phyloP scores from a whole-genome alignment of 257 asterid species.

The Cinchona pubescens region DNA sequence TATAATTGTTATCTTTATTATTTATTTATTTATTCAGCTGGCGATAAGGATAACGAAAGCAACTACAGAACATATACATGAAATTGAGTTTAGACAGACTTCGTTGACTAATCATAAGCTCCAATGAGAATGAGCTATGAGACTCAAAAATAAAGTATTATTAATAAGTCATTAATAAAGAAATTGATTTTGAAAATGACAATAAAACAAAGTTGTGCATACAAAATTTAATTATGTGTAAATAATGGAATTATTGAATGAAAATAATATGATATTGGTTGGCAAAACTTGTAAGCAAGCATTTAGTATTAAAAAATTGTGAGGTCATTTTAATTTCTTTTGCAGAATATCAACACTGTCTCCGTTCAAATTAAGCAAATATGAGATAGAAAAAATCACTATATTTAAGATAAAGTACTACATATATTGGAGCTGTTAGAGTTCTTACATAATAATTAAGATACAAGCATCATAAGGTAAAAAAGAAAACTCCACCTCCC shows the following conservation, averaged over 20 bases:
- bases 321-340: neutral
- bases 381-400: neutral
- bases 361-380: neutral
- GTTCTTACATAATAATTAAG: no score
- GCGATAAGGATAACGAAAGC: neutral
- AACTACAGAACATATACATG: neutral
- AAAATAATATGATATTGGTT: neutral
- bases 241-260: neutral
- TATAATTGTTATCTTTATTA: neutral
- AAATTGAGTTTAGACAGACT: neutral
- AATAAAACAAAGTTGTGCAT: neutral
- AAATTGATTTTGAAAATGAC: neutral
- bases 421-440: neutral
- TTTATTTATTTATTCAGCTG: constrained; percentile 6
- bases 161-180: neutral
- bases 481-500: neutral
- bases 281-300: neutral
- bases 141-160: neutral
- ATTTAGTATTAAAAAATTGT: no score
- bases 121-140: neutral
- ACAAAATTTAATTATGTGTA: neutral
- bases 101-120: neutral
- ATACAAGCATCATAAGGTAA: neutral
- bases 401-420: neutral
- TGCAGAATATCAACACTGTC: neutral